Conservation (phyloP, 208 protist genomes). For the Trypanosoma melophagium region DNA sequence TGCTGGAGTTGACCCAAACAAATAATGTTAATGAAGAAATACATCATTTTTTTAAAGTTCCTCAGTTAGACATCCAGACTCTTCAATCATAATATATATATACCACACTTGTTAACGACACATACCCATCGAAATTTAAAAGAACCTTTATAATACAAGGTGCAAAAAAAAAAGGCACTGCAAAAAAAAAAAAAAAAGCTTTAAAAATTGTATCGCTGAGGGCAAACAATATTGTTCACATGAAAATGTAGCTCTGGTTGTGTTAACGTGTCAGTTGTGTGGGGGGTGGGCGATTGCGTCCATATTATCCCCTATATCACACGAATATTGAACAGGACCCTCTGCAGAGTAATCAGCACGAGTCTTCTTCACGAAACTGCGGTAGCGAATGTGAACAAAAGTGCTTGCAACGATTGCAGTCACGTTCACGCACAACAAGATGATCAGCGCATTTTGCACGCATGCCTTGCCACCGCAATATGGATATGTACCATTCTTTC, state of each 20-base stretch:
- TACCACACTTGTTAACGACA: background rate
- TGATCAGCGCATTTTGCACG: constrained; percentile 34
- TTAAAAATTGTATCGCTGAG: too few species aligned
- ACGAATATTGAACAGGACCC: background rate
- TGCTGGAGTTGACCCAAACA: too few species aligned
- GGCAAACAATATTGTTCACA: background rate
- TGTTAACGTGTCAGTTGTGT: background rate
- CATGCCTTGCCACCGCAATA: constrained; percentile 37
- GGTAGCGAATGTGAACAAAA: constrained; percentile 34
- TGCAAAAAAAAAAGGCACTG: background rate
- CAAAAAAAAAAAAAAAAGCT: background rate
- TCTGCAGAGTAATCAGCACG: background rate
- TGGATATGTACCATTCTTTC: constrained; percentile 16
- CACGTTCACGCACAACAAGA: constrained; percentile 27
- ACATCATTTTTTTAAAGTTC: too few species aligned
- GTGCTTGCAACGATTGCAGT: constrained; percentile 23
- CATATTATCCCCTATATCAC: background rate
- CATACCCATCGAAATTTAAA: background rate
- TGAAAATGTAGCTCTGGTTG: too few species aligned
- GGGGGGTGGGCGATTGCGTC: background rate
- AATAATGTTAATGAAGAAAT: too few species aligned
- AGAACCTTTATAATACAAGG: background rate
- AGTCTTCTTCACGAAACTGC: constrained; percentile 24
- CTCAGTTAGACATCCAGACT: background rate
- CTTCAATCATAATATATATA: too few species aligned